phyloP scores from a whole-genome alignment of 1,284 basidiomycete species.

The Melampsora larici-populina region DNA sequence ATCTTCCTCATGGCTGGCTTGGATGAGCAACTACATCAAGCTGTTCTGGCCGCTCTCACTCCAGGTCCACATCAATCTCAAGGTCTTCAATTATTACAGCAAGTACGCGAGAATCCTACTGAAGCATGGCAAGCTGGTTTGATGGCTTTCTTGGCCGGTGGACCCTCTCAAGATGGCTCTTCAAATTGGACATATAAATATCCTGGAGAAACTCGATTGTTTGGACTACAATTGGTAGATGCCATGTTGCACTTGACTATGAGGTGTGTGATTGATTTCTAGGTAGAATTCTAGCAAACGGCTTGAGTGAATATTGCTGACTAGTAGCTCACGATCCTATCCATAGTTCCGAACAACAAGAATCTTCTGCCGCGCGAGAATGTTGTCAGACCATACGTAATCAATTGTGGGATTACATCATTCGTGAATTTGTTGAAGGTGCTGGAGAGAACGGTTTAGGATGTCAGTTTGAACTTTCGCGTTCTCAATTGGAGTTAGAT shows the following conservation, averaged over 20 bases:
- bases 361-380: background rate
- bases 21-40: conserved; percentile 42
- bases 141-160: conserved; percentile 22
- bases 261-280: conserved; percentile 13
- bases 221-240: conserved; percentile 43
- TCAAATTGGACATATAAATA: conserved; percentile 23
- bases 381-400: conserved; percentile 31
- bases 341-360: conserved; percentile 13
- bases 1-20: conserved; percentile 9
- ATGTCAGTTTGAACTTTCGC: conserved; percentile 19
- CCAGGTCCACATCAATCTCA: conserved; percentile 41
- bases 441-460: conserved; percentile 20
- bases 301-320: background rate
- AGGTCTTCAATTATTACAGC: conserved; percentile 32
- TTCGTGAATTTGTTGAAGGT: conserved; percentile 38
- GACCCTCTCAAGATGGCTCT: conserved; percentile 5
- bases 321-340: background rate
- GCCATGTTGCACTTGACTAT: conserved; percentile 30
- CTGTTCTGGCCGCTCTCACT: conserved; percentile 39
- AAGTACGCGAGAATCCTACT: conserved; percentile 17
- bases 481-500: background rate
- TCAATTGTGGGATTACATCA: conserved; percentile 41
- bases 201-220: conserved; percentile 34
- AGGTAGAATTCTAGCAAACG: background rate
- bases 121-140: conserved; percentile 42